These are phyloP conservation scores for Citrus hindsii DNA, from an alignment of 345 rosid genomes.

Conservation along the genomic window DNA sequence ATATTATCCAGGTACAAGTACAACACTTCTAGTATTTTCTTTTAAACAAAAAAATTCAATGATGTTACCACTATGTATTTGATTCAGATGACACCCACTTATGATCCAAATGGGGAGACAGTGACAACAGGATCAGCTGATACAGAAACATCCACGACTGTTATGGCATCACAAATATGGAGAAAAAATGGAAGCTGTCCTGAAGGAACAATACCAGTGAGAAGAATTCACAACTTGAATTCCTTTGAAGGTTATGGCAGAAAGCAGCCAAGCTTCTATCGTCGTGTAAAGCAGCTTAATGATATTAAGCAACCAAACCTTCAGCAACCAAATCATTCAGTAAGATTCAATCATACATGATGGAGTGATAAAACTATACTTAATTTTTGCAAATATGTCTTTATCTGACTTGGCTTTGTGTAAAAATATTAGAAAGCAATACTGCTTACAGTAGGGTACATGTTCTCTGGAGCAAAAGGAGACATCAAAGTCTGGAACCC, in stretches of 20 bases:
- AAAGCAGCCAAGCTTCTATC: slow-evolving; percentile 12
- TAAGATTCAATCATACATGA: slow-evolving; percentile 13
- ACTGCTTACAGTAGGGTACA: slow-evolving; percentile 27
- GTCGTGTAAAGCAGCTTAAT: neutral
- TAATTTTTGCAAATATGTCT: no score
- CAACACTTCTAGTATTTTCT: neutral
- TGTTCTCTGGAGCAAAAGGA: slow-evolving; percentile 36
- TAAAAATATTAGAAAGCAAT: neutral
- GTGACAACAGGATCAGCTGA: neutral
- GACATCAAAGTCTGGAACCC: slow-evolving; percentile 57
- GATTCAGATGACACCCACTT: slow-evolving; percentile 37
- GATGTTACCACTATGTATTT: neutral
- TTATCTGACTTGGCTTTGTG: neutral
- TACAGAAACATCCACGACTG: neutral
- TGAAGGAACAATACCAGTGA: slow-evolving; percentile 42
- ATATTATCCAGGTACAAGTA: slow-evolving; percentile 23
- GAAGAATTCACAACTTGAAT: slow-evolving; percentile 28
- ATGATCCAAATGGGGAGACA: slow-evolving; percentile 11
- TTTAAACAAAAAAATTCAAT: neutral
- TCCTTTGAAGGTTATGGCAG: slow-evolving; percentile 13
- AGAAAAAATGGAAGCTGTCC: slow-evolving; percentile 51
- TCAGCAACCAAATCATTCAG: slow-evolving; percentile 28
- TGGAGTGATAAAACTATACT: no score
- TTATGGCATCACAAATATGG: slow-evolving; percentile 6
- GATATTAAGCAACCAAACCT: slow-evolving; percentile 17